These are phyloP conservation scores for Nemania diffusa DNA, from an alignment of 2,329 filamentous ascomycete species.

Conservation along the genomic window DNA sequence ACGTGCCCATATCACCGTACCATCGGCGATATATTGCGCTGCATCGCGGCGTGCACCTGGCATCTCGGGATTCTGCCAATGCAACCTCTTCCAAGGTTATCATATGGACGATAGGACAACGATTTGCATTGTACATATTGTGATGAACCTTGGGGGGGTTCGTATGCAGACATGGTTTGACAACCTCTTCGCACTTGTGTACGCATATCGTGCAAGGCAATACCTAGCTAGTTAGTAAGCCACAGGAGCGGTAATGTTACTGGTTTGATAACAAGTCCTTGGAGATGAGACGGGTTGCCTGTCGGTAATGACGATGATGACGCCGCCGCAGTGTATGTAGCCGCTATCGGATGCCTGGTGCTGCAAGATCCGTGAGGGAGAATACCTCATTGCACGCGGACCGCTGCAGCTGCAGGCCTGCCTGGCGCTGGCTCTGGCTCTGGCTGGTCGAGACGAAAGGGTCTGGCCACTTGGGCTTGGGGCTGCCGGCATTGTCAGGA, in stretches of 20 bases:
- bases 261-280: not conserved
- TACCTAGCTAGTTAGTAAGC: not conserved
- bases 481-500: slow-evolving; percentile 16
- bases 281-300: not conserved
- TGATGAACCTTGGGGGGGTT: not conserved
- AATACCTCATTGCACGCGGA: slow-evolving; percentile 11
- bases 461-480: slow-evolving; percentile 1
- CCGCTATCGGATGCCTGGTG: slow-evolving; percentile 29
- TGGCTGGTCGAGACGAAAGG: slow-evolving; percentile 5
- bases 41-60: slow-evolving; percentile 3
- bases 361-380: slow-evolving; percentile 24
- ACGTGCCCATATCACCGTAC: slow-evolving; percentile 30
- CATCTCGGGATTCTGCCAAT: slow-evolving; percentile 18
- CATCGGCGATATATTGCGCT: slow-evolving; percentile 21
- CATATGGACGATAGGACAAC: not conserved
- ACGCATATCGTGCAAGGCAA: slow-evolving; percentile 5
- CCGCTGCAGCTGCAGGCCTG: slow-evolving; percentile 23
- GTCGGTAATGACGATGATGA: not conserved
- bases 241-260: slow-evolving; percentile 13
- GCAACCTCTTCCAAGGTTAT: slow-evolving; percentile 20
- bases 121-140: not conserved
- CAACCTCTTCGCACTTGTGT: too few species aligned
- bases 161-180: not conserved
- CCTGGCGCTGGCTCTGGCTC: not conserved
- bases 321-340: not conserved